Base-by-base conservation (phyloP, 768 basidiomycete species). In the Mycena galopus region DNA sequence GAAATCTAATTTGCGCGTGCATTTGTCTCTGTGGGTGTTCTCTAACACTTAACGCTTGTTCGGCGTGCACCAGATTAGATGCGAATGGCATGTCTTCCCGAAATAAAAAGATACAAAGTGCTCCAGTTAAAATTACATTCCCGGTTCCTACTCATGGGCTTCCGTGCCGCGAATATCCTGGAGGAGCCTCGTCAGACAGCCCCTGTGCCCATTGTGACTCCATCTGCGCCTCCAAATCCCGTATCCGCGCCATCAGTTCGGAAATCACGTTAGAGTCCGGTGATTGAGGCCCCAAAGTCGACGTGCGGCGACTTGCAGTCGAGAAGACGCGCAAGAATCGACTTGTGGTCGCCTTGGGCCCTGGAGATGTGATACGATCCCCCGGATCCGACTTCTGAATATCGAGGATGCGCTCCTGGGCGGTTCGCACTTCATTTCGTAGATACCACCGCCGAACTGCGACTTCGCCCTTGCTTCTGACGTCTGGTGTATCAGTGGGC, bases 171-270 rank as follows among this genome's bases (percentile, higher is more conserved):
- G 25, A 25, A 53, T 55, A 65, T 30, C 25, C 53, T 16, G 65
- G 65, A 25, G 65, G 65, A 39, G 53, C 42, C 37, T 65, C 51
- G 11, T 65, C 65, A 1, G 35, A 42, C 8, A 42, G 37, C 3
- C 35, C 65, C 37, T 56, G 17, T 23, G 4, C 64, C 53, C 64
- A 55, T 11, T 23, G 7, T 5, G 65, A 65, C n/a, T 65, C 25
- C 53, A 65, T 57, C 16, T 65, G 65, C 2, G 33, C 39, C 19
- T 65, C 65, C 53, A 65, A 14, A 32, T 17, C 53, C 4, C 55
- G 14, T 21, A 65, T 65, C 16, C 51, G 65, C 12, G 35, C 65
- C 35, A 17, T 30, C 35, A 56, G 53, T 35, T 9, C 35, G 33
- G 35, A 11, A 30, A 37, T 42, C 53, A 53, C 27, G 27, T 53